Evolutionary conservation across 305 asterid species (phyloP).

Genomic region (Euphrasia arctica): DNA sequence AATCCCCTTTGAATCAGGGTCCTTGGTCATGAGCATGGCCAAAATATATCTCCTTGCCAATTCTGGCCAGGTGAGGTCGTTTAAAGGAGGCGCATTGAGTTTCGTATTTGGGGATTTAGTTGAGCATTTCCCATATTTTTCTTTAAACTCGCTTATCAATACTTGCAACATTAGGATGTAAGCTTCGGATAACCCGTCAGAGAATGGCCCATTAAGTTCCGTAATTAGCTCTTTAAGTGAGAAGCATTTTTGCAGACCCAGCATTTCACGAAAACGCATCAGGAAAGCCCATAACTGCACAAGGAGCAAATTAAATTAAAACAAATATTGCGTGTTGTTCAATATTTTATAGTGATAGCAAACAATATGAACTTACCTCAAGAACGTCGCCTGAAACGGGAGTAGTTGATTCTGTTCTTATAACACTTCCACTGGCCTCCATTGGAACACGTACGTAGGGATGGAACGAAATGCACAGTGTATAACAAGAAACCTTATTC

Average conservation of each 20-base stretch:
- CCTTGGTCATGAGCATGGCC: not conserved
- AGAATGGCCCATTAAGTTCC: conserved; percentile 2
- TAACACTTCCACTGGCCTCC: conserved; percentile 12
- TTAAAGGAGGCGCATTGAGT: not conserved
- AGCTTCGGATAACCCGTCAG: conserved; percentile 1
- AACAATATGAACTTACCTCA: conserved; percentile 9
- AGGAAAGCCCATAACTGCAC: conserved; percentile 23
- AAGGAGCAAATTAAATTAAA: not conserved
- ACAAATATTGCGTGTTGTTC: not conserved
- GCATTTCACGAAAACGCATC: conserved; percentile 10
- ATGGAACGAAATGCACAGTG: not conserved
- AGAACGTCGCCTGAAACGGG: conserved; percentile 15
- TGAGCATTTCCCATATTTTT: not conserved
- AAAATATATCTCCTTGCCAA: conserved; percentile 22
- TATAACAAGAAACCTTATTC: not conserved
- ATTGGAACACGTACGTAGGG: conserved; percentile 4
- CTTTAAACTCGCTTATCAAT: not conserved
- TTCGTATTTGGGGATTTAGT: not conserved
- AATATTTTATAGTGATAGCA: not conserved
- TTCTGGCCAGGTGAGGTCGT: conserved; percentile 22
- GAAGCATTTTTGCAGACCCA: not conserved
- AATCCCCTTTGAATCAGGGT: not conserved
- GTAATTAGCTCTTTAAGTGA: conserved; percentile 9
- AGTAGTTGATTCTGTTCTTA: not conserved
- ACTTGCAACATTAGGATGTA: conserved; percentile 10